Evolutionary conservation across 345 rosid genomes (phyloP).

Genomic region (Heritiera fomes): DNA sequence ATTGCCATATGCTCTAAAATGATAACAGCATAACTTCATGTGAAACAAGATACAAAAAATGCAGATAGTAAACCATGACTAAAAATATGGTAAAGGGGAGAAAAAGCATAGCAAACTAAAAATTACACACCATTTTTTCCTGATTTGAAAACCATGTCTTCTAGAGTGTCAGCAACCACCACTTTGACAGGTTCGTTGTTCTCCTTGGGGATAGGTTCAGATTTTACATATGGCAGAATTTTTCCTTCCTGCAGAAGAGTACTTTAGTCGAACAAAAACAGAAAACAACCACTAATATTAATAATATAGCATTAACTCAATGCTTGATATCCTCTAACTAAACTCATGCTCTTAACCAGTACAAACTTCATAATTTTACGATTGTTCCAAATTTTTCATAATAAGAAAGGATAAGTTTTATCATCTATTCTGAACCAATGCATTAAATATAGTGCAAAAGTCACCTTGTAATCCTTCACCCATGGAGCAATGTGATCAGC

Average conservation of each 20-base stretch:
- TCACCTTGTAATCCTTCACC: slow-evolving; percentile 86
- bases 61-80: background rate
- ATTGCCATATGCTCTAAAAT: background rate
- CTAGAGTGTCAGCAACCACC: slow-evolving; percentile 84
- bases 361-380: background rate
- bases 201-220: slow-evolving; percentile 87
- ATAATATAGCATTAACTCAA: background rate
- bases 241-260: slow-evolving; percentile 74
- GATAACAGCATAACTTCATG: background rate
- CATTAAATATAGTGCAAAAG: slow-evolving; percentile 16
- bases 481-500: slow-evolving; percentile 72
- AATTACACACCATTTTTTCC: slow-evolving; percentile 72
- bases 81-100: background rate
- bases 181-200: slow-evolving; percentile 91
- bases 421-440: background rate
- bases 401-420: background rate
- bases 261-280: slow-evolving; percentile 12
- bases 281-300: background rate
- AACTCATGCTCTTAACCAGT: background rate
- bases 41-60: background rate
- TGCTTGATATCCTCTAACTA: background rate
- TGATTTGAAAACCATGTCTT: slow-evolving; percentile 71
- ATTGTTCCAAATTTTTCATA: background rate
- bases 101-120: background rate
- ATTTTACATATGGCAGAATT: slow-evolving; percentile 57